These are phyloP conservation scores for Paxillus involutus DNA, from an alignment of 768 basidiomycete genomes.

Conservation along the genomic window DNA sequence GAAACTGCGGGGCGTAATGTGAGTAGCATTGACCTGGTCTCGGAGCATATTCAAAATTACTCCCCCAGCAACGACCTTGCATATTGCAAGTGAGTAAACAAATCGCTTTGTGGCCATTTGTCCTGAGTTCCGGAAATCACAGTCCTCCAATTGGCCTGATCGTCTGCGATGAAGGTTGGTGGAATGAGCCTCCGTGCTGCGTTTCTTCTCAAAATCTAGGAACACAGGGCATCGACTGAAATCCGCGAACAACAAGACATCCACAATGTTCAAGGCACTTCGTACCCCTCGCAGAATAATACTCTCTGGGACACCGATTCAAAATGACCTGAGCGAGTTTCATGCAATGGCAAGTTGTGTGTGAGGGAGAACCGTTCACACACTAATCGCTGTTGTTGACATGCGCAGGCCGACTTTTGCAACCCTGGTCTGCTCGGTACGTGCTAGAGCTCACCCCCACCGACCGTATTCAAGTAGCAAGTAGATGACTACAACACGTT, in stretches of 20 bases:
- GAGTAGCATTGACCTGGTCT: slow-evolving; percentile 27
- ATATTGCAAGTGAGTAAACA: slow-evolving; percentile 57
- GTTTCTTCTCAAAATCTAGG: background rate
- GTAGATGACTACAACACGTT: slow-evolving; percentile 77
- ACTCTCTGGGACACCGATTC: slow-evolving; percentile 94
- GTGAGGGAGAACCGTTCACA: background rate
- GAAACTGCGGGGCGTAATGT: slow-evolving; percentile 82
- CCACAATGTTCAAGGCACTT: slow-evolving; percentile 78
- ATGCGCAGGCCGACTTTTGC: slow-evolving; percentile 79
- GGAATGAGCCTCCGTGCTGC: background rate
- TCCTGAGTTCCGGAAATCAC: slow-evolving; percentile 3
- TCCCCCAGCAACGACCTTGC: slow-evolving; percentile 50
- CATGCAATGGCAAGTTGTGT: slow-evolving; percentile 83
- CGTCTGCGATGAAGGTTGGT: slow-evolving; percentile 89
- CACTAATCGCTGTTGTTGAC: background rate
- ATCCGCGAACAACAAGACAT: slow-evolving; percentile 88
- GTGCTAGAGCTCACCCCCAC: slow-evolving; percentile 2
- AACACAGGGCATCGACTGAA: slow-evolving; percentile 83
- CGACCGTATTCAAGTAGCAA: slow-evolving; percentile 1
- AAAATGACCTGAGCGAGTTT: slow-evolving; percentile 94
- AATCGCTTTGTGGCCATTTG: background rate
- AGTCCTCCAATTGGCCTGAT: slow-evolving; percentile 93
- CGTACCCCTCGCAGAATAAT: slow-evolving; percentile 80
- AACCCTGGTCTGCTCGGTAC: slow-evolving; percentile 88
- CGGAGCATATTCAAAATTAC: background rate